Evolutionary conservation across 768 basidiomycete species (phyloP).

Genomic region (Brasilioporus rufonigricans): DNA sequence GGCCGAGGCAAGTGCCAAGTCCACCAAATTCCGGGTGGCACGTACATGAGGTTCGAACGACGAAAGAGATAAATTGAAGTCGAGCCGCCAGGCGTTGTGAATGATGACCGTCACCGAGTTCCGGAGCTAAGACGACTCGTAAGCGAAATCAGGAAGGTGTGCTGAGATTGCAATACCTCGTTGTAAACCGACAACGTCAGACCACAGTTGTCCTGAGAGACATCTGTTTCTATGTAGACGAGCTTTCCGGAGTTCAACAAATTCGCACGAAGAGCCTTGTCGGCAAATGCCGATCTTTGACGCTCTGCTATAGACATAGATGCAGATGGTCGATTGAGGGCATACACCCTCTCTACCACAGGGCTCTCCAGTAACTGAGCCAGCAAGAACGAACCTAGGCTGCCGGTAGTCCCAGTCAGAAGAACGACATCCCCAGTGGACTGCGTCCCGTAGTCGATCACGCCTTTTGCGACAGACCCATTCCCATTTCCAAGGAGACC

Average conservation of each 20-base stretch:
- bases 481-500: background rate
- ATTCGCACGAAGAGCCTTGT: conserved; percentile 32
- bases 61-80: conserved; percentile 39
- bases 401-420: conserved; percentile 44
- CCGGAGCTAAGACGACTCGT: conserved; percentile 12
- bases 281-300: conserved; percentile 35
- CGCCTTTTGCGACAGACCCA: background rate
- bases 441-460: too few relatives aligned
- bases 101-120: conserved; percentile 32
- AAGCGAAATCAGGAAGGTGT: background rate
- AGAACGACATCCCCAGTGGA: background rate
- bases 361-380: conserved; percentile 26
- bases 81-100: conserved; percentile 16
- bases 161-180: conserved; percentile 21
- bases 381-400: conserved; percentile 39
- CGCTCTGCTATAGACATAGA: conserved; percentile 19
- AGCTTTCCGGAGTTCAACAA: conserved; percentile 34
- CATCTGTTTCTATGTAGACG: conserved; percentile 38
- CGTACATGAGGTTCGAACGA: conserved; percentile 39
- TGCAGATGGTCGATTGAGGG: conserved; percentile 30
- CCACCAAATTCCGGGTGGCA: conserved; percentile 32
- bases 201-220: conserved; percentile 30
- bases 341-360: conserved; percentile 32
- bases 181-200: conserved; percentile 24
- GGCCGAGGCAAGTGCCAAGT: conserved; percentile 15